phyloP scores from a whole-genome alignment of 2,329 filamentous ascomycete species.

The Xylariaceae sp. region DNA sequence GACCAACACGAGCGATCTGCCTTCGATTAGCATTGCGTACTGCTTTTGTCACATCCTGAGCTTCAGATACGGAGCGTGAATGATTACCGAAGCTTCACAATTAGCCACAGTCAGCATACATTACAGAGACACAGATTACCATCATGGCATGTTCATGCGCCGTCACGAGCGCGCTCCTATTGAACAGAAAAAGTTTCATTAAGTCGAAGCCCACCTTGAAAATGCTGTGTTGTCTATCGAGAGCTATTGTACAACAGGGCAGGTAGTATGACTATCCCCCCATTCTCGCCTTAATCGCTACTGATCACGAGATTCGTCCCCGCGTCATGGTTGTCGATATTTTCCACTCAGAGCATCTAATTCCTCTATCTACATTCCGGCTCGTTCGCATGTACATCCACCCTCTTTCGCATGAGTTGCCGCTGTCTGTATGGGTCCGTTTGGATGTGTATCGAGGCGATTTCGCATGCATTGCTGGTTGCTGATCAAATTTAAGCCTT shows the following conservation, averaged over 20 bases:
- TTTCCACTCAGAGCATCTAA: neutral
- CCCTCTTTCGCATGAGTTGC: neutral
- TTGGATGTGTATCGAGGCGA: neutral
- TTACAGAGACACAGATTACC: neutral
- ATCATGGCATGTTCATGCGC: neutral
- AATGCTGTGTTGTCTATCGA: constrained; percentile 11
- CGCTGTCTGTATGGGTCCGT: neutral
- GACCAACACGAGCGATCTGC: too few relatives aligned
- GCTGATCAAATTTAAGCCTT: constrained; percentile 28
- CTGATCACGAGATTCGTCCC: too few relatives aligned
- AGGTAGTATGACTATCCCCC: neutral
- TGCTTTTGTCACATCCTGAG: too few relatives aligned
- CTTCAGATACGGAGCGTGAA: too few relatives aligned
- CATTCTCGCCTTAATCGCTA: neutral
- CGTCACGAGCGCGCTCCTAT: neutral
- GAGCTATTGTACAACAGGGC: constrained; percentile 17
- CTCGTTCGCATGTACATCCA: neutral
- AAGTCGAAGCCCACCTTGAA: constrained; percentile 4
- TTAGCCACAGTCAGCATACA: neutral
- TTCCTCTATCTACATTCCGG: neutral
- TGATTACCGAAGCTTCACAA: neutral
- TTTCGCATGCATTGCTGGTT: neutral
- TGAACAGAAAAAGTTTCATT: constrained; percentile 1
- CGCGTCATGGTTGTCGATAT: too few relatives aligned
- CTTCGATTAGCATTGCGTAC: too few relatives aligned